Evolutionary conservation across 148 eudicot genomes (phyloP).

Genomic region (Fagopyrum tataricum): DNA sequence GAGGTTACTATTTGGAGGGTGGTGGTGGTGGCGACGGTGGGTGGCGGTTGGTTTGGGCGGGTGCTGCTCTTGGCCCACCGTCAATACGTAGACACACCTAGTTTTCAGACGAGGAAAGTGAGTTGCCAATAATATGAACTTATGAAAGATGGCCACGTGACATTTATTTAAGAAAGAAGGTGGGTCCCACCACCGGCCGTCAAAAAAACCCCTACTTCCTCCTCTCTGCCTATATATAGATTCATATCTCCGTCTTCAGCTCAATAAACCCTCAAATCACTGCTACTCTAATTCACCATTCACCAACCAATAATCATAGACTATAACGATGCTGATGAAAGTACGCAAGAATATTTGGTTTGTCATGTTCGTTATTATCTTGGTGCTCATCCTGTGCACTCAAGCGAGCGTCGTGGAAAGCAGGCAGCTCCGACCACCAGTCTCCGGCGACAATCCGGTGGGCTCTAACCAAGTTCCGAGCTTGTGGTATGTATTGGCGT

Average conservation of each 20-base stretch:
- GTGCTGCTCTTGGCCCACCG: too few relatives aligned
- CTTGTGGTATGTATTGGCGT: constrained; percentile 15
- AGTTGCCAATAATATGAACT: too few relatives aligned
- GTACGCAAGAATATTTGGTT: not conserved
- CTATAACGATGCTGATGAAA: not conserved
- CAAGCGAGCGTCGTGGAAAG: not conserved
- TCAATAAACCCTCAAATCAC: not conserved
- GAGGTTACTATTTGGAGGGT: too few relatives aligned
- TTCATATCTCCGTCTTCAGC: not conserved
- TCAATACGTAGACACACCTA: not conserved
- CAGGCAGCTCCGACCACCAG: constrained; percentile 2
- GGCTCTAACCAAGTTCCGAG: not conserved
- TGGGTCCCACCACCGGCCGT: not conserved
- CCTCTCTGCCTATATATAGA: not conserved
- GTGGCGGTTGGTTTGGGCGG: too few relatives aligned
- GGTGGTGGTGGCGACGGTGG: too few relatives aligned
- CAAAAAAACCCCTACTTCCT: not conserved
- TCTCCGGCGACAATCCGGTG: not conserved
- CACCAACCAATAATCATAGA: not conserved
- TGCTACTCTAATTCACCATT: not conserved
- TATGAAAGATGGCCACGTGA: too few relatives aligned
- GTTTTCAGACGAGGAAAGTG: not conserved
- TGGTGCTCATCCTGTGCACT: not conserved
- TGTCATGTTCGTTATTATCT: not conserved
- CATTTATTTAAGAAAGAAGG: not conserved